Percentiles rank a stretch among this genome's conserved stretches.
phyloP scores from a whole-genome alignment of 805 yeast genomes.

The Yarrowia sp. region DNA sequence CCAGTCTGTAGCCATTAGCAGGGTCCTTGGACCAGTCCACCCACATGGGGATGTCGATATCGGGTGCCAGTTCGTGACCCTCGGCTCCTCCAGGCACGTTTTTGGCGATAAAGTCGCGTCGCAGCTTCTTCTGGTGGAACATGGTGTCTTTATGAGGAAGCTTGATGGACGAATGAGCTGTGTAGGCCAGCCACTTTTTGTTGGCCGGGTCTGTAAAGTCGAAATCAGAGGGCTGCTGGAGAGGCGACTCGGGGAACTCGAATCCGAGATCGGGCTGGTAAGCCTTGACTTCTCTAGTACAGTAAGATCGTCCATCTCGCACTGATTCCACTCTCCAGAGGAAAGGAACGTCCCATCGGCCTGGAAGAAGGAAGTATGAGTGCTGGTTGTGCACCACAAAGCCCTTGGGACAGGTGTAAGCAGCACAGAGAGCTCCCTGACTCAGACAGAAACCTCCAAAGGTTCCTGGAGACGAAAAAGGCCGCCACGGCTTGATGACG shows the following conservation, averaged over 20 bases:
- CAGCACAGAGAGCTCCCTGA: constrained; percentile 8
- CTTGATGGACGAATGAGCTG: constrained; percentile 29
- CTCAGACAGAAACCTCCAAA: constrained; percentile 22
- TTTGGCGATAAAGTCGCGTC: constrained; percentile 14
- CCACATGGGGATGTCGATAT: constrained; percentile 32
- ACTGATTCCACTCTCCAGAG: constrained; percentile 33
- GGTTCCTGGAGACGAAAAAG: constrained; percentile 21
- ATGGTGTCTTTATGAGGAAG: constrained; percentile 20
- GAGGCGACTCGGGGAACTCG: constrained; percentile 29
- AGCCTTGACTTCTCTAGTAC: constrained; percentile 33
- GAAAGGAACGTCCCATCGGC: constrained; percentile 34
- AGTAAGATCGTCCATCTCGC: constrained; percentile 34
- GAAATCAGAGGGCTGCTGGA: constrained; percentile 22
- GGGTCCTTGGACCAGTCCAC: constrained; percentile 28
- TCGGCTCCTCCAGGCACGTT: constrained; percentile 27
- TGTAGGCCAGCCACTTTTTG: constrained; percentile 25
- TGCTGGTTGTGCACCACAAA: constrained; percentile 29
- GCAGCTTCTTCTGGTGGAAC: constrained; percentile 25
- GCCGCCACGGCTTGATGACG: constrained; percentile 20
- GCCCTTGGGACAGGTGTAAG: constrained; percentile 12
- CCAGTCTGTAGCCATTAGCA: constrained; percentile 2
- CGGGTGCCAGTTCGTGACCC: constrained; percentile 33
- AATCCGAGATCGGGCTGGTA: constrained; percentile 32
- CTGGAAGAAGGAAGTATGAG: constrained; percentile 35
- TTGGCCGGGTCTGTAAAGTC: constrained; percentile 9